phyloP scores from a whole-genome alignment of 768 basidiomycete species.

The Tulasnella sp. region DNA sequence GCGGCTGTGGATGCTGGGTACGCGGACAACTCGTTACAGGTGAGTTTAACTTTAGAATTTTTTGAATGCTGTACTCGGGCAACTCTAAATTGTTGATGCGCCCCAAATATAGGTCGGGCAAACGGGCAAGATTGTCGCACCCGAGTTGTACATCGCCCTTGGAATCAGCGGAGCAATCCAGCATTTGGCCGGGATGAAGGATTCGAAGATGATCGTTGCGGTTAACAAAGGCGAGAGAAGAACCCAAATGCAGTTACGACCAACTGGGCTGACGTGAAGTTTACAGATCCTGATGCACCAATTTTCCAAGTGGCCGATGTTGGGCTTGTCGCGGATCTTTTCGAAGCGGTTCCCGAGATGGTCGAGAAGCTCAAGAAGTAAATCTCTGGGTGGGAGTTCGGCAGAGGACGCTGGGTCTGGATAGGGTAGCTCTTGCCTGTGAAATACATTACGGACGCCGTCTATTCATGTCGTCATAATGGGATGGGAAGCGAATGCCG shows the following conservation, averaged over 20 bases:
- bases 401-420: neutral
- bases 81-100: neutral
- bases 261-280: neutral
- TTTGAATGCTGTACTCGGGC: neutral
- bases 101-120: constrained; percentile 73
- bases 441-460: constrained; percentile 2
- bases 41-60: constrained; percentile 1
- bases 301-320: constrained; percentile 99
- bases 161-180: constrained; percentile 99
- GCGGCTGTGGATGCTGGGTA: constrained; percentile 98
- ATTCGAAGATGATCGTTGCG: constrained; percentile 96
- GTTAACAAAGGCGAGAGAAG: constrained; percentile 76
- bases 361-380: constrained; percentile 74
- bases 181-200: constrained; percentile 99
- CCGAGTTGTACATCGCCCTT: constrained; percentile 91
- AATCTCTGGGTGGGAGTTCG: neutral
- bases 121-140: constrained; percentile 97
- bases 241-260: neutral
- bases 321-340: constrained; percentile 91
- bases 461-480: neutral
- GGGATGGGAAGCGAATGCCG: neutral
- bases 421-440: neutral
- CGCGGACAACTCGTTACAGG: constrained; percentile 91
- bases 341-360: constrained; percentile 85
- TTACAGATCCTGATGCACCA: constrained; percentile 88